Base-by-base conservation (phyloP, 2,329 filamentous ascomycete species). In the Ascochyta pisi region DNA sequence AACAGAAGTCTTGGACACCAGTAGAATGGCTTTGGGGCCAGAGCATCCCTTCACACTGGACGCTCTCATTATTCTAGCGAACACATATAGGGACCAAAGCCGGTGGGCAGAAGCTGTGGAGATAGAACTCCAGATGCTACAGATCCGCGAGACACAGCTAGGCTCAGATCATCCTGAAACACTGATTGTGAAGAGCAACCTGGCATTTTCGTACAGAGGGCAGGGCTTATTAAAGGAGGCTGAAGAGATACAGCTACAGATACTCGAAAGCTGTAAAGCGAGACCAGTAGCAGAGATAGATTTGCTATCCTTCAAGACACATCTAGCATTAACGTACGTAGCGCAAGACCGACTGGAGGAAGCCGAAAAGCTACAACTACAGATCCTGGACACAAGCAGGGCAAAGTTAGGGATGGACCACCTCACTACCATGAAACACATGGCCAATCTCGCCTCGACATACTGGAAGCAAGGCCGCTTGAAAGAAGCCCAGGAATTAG, bases 391-490 rank as follows among this genome's bases (percentile, higher is more conserved):
- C 1, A n/a, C 5, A 15, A 46, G 19, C 13, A 52, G 35, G 23
- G 6, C 29, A 6, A 34, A 19, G 22, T 10, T 46, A 2, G 42
- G 42, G 4, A 15, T n/a, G 0, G 26, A 31, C 8, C 37, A 54
- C 13, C 7, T 24, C 4, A 12, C 23, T 23, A 51, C 48, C 10
- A n/a, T n/a, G 53, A 5, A 27, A 16, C 13, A 35, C 26, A 44
- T 48, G 24, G 22, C 7, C 10, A 2, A 27, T n/a, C 46, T 61
- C 2, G 38, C 19, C 4, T 6, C 9, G 7, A 45, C 16, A 27
- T 57, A 50, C 26, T 13, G 29, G 15, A 15, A 13, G 6, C 49
- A 45, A 43, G 49, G 34, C n/a, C 44, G 45, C 9, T 52, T 38
- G 10, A 12, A 39, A 19, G 54, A 57, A 13, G 45, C 37, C 9